A percentile compares a stretch with the other conserved stretches of the same genome.
Evolutionary conservation across 208 protist species (phyloP).

Genomic region (Leishmania gerbilli): DNA sequence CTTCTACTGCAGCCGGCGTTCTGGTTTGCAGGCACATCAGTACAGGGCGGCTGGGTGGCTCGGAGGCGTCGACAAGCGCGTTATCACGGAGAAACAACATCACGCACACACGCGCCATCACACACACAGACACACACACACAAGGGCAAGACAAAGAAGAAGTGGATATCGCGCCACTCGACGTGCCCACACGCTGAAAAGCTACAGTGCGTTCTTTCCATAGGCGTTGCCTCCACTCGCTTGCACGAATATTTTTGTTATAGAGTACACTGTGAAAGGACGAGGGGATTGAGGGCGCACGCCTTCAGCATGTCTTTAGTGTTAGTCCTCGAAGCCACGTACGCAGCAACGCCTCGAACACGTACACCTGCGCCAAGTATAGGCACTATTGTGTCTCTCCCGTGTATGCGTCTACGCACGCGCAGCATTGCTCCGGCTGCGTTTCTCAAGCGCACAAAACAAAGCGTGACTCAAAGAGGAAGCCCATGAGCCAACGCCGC

Average conservation of each 20-base stretch:
- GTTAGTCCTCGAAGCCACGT: not conserved
- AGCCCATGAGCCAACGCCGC: constrained; percentile 37
- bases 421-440: not conserved
- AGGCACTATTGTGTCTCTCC: not conserved
- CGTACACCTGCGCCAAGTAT: not conserved
- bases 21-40: not conserved
- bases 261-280: not conserved
- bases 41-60: not conserved
- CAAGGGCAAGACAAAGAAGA: not conserved
- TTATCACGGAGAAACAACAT: not conserved
- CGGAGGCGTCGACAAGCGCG: not conserved
- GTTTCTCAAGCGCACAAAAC: not conserved
- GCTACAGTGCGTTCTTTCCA: not conserved
- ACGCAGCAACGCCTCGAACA: not conserved
- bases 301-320: not conserved
- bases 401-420: not conserved
- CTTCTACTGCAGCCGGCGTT: not conserved
- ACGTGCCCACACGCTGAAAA: not conserved
- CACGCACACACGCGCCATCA: not conserved
- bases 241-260: not conserved
- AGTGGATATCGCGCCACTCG: not conserved
- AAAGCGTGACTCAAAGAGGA: not conserved
- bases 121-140: not conserved
- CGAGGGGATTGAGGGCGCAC: not conserved
- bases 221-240: not conserved